Conservation (phyloP, 805 yeast genomes). For the Ogataea degrootiae region DNA sequence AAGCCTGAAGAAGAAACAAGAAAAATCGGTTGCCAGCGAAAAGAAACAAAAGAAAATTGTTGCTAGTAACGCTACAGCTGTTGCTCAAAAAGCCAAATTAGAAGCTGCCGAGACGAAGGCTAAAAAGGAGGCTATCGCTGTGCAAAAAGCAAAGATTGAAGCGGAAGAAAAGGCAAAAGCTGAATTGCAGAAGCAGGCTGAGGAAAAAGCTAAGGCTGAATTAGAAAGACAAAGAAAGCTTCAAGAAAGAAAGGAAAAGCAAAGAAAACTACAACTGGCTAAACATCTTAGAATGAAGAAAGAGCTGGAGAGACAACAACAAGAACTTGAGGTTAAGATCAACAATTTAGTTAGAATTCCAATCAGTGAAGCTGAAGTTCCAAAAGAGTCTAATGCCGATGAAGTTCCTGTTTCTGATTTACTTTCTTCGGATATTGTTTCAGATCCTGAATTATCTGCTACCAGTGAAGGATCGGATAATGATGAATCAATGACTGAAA, state of each 20-base stretch:
- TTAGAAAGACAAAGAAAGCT: neutral
- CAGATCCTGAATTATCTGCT: neutral
- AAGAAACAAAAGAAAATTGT: neutral
- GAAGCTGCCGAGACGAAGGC: neutral
- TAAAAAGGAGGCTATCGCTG: neutral
- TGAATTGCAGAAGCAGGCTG: neutral
- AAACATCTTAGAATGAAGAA: neutral
- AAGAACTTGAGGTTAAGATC: neutral
- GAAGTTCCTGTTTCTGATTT: neutral
- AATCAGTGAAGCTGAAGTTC: neutral
- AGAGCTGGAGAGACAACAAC: slow-evolving; percentile 1
- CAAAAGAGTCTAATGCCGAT: neutral
- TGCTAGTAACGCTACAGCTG: neutral
- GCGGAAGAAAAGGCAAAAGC: neutral
- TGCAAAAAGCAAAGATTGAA: neutral
- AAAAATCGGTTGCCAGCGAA: neutral
- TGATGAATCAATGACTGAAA: neutral
- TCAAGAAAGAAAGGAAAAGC: slow-evolving; percentile 3
- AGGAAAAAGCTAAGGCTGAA: neutral
- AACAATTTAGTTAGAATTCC: slow-evolving; percentile 7
- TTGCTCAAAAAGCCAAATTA: neutral
- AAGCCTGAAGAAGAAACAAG: neutral
- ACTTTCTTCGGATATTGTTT: neutral
- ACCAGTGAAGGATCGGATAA: neutral
- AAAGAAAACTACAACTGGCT: slow-evolving; percentile 1